Evolutionary conservation across 306 rosid genomes (phyloP), one percentile per base, ranked within the genome.

Genomic region (Begonia peltatifolia): DNA sequence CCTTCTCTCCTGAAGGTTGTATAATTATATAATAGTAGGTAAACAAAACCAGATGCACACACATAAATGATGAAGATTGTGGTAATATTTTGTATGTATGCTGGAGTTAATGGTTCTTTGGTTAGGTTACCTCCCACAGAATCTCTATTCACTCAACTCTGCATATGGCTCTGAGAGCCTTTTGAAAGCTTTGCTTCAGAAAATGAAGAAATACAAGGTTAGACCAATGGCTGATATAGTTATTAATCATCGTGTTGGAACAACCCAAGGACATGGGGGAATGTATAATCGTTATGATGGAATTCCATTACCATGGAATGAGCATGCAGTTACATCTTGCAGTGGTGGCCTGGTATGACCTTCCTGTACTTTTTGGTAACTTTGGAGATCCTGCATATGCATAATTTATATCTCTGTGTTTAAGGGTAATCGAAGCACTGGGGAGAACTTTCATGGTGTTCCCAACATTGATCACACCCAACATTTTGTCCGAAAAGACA

Each of bases 381-480:
- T 36, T 52, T 43, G 49, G 53, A 20, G 50, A 16, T 22, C 11
- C 46, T 30, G 54, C 43, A 12, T n/a, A 15, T 50, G 57, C 54
- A 17, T 10, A n/a, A 9, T 58, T 46, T 12, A 36, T 65, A 11
- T 23, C 0, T 15, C 10, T 49, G 16, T 38, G 41, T 74, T 63
- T 36, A 50, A 89, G 97, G 97, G 95, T 56, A 78, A 65, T 63
- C 67, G 7, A 60, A 74, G 88, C 71, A 76, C 93, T 1, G 95
- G 97, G 36, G 84, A 76, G 56, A 76, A 72, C 60, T 84, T 89
- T 55, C 50, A 58, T n/a, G 97, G 95, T 43, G 84, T 89, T 67
- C 95, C 97, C 52, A 85, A 89, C 61, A 76, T 89, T 59, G 97
- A 89, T 71, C 97, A 89, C 50, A 70, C 71, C 62, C 87, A 82